Evolutionary conservation across 2,329 filamentous ascomycete species (phyloP).

Genomic region (Aspergillus fructus): DNA sequence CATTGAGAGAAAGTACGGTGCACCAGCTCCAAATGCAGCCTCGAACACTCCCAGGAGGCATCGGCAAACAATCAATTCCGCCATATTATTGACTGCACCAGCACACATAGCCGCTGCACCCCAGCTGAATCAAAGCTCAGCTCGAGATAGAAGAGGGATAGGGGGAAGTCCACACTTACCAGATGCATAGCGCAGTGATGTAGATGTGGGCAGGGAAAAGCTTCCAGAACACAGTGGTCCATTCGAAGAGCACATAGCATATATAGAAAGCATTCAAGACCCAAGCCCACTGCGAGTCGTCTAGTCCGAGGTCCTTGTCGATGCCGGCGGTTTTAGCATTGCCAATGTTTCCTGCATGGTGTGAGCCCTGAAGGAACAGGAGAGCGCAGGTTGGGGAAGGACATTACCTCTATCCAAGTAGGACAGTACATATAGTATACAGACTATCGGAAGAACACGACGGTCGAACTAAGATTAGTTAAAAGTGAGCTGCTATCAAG

Average conservation of each 20-base stretch:
- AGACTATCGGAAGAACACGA: constrained; percentile 23
- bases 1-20: constrained; percentile 41
- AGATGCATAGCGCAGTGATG: constrained; percentile 21
- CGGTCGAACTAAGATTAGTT: constrained; percentile 18
- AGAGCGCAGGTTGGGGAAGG: not conserved
- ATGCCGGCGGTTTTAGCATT: constrained; percentile 28
- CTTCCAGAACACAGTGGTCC: constrained; percentile 27
- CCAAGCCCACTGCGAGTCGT: constrained; percentile 24
- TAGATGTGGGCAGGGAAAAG: constrained; percentile 26
- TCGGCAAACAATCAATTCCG: constrained; percentile 22
- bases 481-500: not conserved
- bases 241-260: constrained; percentile 26
- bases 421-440: constrained; percentile 24
- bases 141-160: not conserved
- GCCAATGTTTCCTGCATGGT: constrained; percentile 20
- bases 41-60: constrained; percentile 24
- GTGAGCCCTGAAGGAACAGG: not conserved
- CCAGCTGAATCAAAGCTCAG: constrained; percentile 17
- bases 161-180: constrained; percentile 14
- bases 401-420: constrained; percentile 24
- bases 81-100: constrained; percentile 22
- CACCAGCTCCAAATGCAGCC: constrained; percentile 22
- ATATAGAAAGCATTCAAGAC: constrained; percentile 27
- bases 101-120: constrained; percentile 26
- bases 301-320: constrained; percentile 19